phyloP scores from a whole-genome alignment of 2,329 filamentous ascomycete species.

The Anthostomella pinea region DNA sequence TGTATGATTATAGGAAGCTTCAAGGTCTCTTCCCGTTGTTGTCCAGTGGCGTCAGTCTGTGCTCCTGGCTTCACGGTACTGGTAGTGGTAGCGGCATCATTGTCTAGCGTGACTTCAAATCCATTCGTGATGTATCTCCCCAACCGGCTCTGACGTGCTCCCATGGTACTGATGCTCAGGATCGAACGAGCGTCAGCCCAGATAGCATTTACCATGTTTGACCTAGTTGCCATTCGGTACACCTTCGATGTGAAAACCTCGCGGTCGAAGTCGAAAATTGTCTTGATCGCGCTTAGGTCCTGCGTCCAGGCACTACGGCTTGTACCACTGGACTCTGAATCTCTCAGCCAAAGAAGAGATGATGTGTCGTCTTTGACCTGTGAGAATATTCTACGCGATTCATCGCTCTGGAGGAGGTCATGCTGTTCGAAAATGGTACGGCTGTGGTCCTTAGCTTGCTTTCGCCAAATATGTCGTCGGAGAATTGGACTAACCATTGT shows the following conservation, averaged over 20 bases:
- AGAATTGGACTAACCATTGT: conserved; percentile 1
- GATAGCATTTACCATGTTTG: neutral
- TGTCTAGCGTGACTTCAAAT: too few species aligned
- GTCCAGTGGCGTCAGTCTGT: too few species aligned
- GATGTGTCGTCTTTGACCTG: conserved; percentile 1
- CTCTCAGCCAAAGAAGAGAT: neutral
- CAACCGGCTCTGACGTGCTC: neutral
- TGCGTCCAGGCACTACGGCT: neutral
- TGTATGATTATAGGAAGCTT: too few species aligned
- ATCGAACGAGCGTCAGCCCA: neutral
- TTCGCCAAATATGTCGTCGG: neutral
- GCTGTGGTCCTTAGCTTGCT: neutral
- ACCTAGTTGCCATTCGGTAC: neutral
- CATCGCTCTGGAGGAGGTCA: neutral
- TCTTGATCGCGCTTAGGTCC: neutral
- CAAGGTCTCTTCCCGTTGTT: too few species aligned
- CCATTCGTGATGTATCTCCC: neutral
- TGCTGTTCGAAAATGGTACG: conserved; percentile 1
- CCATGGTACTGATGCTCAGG: neutral
- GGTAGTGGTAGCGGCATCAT: too few species aligned
- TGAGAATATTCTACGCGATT: neutral
- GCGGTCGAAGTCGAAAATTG: conserved; percentile 1
- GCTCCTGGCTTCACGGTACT: too few species aligned
- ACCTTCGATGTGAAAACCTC: neutral
- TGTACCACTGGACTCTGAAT: neutral